These are phyloP conservation scores for Fragaria nilgerrensis DNA, from an alignment of 306 rosid species.

Conservation along the genomic window DNA sequence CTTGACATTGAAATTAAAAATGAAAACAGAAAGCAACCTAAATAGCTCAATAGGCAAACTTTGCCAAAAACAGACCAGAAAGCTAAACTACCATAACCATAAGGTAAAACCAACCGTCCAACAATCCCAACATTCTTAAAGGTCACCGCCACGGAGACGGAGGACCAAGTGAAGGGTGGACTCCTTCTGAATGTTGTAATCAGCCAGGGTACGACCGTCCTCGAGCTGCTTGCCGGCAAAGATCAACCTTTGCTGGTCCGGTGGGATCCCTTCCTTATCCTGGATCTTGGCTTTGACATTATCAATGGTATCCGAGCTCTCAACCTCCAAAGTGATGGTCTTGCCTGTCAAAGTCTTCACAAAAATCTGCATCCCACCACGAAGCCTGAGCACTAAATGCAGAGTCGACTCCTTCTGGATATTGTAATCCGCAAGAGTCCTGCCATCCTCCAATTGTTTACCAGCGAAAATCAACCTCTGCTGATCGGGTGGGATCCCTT, in stretches of 20 bases:
- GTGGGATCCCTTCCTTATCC: conserved; percentile 46
- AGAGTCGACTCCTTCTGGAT: conserved; percentile 47
- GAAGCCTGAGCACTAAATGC: conserved; percentile 25
- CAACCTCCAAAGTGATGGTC: conserved; percentile 42
- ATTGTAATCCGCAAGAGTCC: conserved; percentile 41
- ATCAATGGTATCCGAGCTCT: conserved; percentile 42
- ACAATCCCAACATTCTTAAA: not conserved
- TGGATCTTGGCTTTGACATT: conserved; percentile 48
- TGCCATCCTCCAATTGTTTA: conserved; percentile 40
- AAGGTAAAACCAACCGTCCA: not conserved
- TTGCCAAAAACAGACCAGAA: not conserved
- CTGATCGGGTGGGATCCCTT: conserved; percentile 39
- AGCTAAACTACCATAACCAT: not conserved
- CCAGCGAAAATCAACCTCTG: conserved; percentile 40
- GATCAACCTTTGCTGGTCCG: conserved; percentile 41
- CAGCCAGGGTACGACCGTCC: conserved; percentile 42
- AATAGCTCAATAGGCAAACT: not conserved
- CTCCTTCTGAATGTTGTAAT: conserved; percentile 49
- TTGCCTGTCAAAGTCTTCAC: conserved; percentile 42
- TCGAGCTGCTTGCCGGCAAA: conserved; percentile 42
- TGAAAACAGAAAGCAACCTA: not conserved
- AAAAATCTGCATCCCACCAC: conserved; percentile 47
- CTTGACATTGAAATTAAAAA: not conserved
- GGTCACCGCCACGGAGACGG: conserved; percentile 31
- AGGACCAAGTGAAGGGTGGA: conserved; percentile 38